Base-by-base conservation (phyloP, 1,139 yeast species). In the Komagataea norvegica region DNA sequence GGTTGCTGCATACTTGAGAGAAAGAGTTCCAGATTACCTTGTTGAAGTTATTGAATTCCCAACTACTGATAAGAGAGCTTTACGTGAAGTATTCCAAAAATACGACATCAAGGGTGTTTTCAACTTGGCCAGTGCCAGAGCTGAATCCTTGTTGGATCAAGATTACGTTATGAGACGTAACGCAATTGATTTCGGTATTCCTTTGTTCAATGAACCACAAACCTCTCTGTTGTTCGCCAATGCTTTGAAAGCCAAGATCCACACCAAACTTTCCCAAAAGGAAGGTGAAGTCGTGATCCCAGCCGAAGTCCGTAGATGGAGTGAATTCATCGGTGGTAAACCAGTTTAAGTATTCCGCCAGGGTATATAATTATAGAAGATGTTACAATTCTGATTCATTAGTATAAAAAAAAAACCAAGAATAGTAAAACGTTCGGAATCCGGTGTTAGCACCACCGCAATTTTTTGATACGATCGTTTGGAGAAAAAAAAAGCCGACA, bases 161-260 rank as follows among this genome's bases (percentile, higher is more conserved):
- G 97, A 91, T 65, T 91, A 91, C 60, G 83, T 89, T 40, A 91
- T 91, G 97, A 82, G 99, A 72, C 82, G 99, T 70, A 91, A 89
- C 61, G 97, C 98, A 37, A 93, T 91, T 67, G 99, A 91, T 64
- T 91, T 93, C 62, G 97, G 86, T 43, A 83, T 91, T 55, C 96
- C 98, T 34, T 72, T 91, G 61, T 89, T 91, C 70, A 91, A 91
- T 59, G 98, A 91, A 67, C 96, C 97, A 49, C 80, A 87, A 60
- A 91, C 98, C 23, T 82, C 96, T 4, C 62, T 79, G 54, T 69
- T 93, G 52, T 91, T 93, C 63, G 89, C 97, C 18, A 70, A 79
- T 58, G 86, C 96, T 48, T 73, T 91, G 65, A 76, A 76, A 52
- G 77, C 68, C 40, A 87, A 87, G 60, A 73, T 91, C 34, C 79